Base-by-base conservation (phyloP, 1,284 basidiomycete species). In the Cryptococcus maquisensis region DNA sequence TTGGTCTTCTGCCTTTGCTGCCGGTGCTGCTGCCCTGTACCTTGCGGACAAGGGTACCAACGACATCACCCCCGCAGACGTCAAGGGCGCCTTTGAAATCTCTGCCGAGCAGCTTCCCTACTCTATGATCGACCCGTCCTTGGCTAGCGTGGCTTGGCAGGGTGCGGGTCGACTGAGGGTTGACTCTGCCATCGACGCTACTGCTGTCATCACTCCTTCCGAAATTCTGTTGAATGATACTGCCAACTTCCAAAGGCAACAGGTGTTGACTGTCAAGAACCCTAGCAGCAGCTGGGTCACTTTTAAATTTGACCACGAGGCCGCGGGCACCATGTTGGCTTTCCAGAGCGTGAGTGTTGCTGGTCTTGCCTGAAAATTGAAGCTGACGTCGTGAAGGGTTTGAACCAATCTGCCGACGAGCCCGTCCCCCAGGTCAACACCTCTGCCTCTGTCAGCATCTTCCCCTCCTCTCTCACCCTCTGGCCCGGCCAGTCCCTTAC, bases 221-320 rank as follows among this genome's bases (percentile, higher is more conserved):
- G 80, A 84, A 66, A 72, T 88, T 23, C 71, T 83, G 55, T 74
- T 87, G 49, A 90, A 88, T 68, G 86, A 88, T 70, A 88, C 86
- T 1, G 80, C 81, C 0, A 74, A 86, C 67, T 82, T 83, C 66
- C 70, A 76, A 50, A 64, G 72, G 49, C 49, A 64, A 74, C 84
- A 73, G 51, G 63, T 57, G 41, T 42, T 77, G 46, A 71, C 66
- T 2, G 50, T 72, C 36, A 67, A 54, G 18, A 72, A 72, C 54
- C 64, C 61, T 24, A 67, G 63, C 23, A 59, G 55, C 23, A 54
- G 51, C 8, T 51, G 40, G 28, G 54, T 54, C 32, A 63, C 54
- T 16, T 73, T 66, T 55, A 61, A 49, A n/a, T 47, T 72, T 32
- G 62, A 55, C 4, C 62, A 72, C 42, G 55, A 64, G 10, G 61